Percentiles rank a stretch among this genome's conserved stretches.
Conservation (phyloP, 495 filamentous ascomycete genomes). For the Penicillium bovifimosum region DNA sequence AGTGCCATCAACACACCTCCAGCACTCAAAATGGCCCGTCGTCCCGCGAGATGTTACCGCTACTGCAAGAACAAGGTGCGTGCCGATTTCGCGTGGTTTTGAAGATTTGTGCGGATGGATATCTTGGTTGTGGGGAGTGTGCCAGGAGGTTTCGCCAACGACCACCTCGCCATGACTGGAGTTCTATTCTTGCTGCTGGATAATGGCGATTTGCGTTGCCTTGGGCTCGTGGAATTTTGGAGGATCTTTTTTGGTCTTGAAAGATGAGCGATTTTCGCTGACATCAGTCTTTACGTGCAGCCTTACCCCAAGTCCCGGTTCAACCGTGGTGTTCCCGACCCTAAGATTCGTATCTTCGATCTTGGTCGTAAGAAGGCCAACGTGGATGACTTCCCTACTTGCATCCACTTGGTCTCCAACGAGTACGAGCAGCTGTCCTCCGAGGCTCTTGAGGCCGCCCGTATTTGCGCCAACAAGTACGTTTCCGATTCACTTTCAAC, state of each 20-base stretch:
- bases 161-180: not conserved
- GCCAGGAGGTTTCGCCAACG: constrained; percentile 4
- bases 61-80: constrained; percentile 99
- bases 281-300: constrained; percentile 39
- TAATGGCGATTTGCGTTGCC: not conserved
- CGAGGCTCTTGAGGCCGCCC: constrained; percentile 95
- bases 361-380: constrained; percentile 95
- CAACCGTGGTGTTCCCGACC: constrained; percentile 99
- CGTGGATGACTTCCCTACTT: constrained; percentile 96
- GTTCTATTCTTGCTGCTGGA: not conserved
- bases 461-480: constrained; percentile 98
- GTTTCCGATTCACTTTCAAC: constrained; percentile 10
- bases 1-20: constrained; percentile 51
- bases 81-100: constrained; percentile 18
- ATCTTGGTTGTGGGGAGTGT: constrained; percentile 33
- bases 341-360: constrained; percentile 99
- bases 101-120: constrained; percentile 26
- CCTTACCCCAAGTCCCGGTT: constrained; percentile 98
- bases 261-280: constrained; percentile 14
- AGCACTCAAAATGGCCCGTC: constrained; percentile 90
- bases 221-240: not conserved
- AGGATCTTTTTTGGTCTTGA: not conserved
- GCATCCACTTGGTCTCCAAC: constrained; percentile 98
- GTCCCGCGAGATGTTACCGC: constrained; percentile 98
- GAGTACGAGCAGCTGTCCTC: constrained; percentile 98